These are phyloP conservation scores for Abrus pulchellus DNA, from an alignment of 306 rosid genomes.

Conservation along the genomic window DNA sequence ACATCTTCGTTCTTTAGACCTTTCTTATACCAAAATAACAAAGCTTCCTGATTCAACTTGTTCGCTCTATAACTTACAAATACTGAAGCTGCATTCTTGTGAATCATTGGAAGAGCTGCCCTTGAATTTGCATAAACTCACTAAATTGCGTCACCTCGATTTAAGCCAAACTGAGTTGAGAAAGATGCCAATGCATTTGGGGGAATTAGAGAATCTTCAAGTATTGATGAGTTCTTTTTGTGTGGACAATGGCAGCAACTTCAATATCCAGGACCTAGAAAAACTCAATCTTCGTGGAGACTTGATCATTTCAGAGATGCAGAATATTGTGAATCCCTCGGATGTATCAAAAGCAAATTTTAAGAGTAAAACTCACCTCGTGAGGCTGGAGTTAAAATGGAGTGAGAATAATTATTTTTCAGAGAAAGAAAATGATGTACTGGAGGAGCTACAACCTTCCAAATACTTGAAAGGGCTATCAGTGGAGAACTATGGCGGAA, in stretches of 20 bases:
- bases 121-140: slow-evolving; percentile 10
- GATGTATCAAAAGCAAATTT: slow-evolving; percentile 22
- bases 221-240: slow-evolving; percentile 28
- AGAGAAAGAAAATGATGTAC: slow-evolving; percentile 18
- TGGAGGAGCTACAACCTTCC: slow-evolving; percentile 47
- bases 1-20: background rate
- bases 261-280: slow-evolving; percentile 21
- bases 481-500: slow-evolving; percentile 13
- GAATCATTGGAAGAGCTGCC: background rate
- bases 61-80: slow-evolving; percentile 25
- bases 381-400: slow-evolving; percentile 37
- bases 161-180: background rate
- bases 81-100: slow-evolving; percentile 20
- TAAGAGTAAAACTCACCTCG: background rate
- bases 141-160: slow-evolving; percentile 12
- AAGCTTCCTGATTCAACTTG: slow-evolving; percentile 24
- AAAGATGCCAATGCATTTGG: slow-evolving; percentile 21
- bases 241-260: slow-evolving; percentile 21
- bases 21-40: background rate
- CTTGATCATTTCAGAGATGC: slow-evolving; percentile 11
- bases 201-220: slow-evolving; percentile 26
- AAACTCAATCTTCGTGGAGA: slow-evolving; percentile 22
- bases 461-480: slow-evolving; percentile 13
- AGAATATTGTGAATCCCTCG: slow-evolving; percentile 4
- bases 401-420: background rate